Base-by-base conservation (phyloP, 176 grass and related monocot species). In the Oryza coarctata region DNA sequence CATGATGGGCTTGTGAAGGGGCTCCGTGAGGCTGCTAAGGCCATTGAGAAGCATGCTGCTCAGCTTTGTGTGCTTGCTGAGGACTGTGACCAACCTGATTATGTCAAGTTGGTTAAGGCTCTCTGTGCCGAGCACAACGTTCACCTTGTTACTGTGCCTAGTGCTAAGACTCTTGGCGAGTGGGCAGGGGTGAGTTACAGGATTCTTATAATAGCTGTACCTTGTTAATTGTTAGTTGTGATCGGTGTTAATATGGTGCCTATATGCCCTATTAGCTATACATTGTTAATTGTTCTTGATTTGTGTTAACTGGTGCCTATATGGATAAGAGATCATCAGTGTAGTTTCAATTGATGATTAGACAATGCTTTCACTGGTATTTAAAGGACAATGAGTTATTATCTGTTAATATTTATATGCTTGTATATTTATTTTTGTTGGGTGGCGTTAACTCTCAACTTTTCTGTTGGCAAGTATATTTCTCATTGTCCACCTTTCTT, bases 121-220 rank as follows among this genome's bases (percentile, higher is more conserved):
- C 81, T 91, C 12, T 91, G 85, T 66, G 80, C 70, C 29, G 89
- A 87, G 15, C 89, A 91, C 36, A 91, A 91, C 34, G 89, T 91
- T 31, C 89, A 87, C 81, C 32, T 91, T 63, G 82, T 91, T 13
- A 87, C 85, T 1, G 89, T 91, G 34, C 89, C 89, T 17, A 70
- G 61, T 75, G 82, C 89, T 63, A 91, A 91, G 38, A 77, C 81
- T n/a, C 82, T 91, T 17, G 85, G 81, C 17, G 89, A 91, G 68
- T 91, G 89, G 89, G 85, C 81, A 22, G 89, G 89, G 75, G 89
- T 91, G 75, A 45, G 89, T 83, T 71, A 43, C 11, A 27, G n/a
- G 38, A 71, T 28, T 11, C 35, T 71, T 71, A 18, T 43, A 26
- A 43, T 40, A 25, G 50, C 5, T 55, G 9, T 60, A 25, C 20